Conservation (phyloP, 1,139 yeast genomes). For the Meyerozyma guilliermondii region DNA sequence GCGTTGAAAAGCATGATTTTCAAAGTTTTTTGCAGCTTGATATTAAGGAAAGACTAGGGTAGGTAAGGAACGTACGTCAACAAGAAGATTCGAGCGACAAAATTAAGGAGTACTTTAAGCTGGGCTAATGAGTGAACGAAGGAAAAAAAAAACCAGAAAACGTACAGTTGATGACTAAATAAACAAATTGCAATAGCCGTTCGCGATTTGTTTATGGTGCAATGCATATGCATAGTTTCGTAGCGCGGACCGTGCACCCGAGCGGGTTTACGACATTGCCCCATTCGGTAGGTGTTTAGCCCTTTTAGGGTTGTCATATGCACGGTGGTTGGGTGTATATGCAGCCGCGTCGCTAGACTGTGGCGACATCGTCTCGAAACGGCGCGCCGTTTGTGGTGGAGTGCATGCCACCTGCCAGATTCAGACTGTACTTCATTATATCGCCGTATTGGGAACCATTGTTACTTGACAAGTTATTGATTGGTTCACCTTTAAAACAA, state of each 20-base stretch:
- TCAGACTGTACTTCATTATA: neutral
- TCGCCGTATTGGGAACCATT: neutral
- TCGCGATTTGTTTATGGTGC: neutral
- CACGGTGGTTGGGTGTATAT: neutral
- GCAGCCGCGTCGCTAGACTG: neutral
- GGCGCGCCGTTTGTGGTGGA: neutral
- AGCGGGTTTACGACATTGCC: neutral
- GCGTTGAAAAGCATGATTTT: constrained; percentile 25
- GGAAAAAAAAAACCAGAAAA: neutral
- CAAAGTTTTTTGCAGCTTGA: constrained; percentile 1
- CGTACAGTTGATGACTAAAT: neutral
- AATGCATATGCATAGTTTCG: neutral
- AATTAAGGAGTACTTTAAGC: neutral
- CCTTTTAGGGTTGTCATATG: neutral
- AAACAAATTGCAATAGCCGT: neutral
- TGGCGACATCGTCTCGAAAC: neutral
- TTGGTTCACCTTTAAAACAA: neutral
- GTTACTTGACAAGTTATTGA: neutral
- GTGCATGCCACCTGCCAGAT: neutral
- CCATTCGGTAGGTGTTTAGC: neutral
- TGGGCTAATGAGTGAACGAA: neutral
- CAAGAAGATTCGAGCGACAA: neutral
- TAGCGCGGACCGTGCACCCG: neutral
- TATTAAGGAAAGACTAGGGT: constrained; percentile 24
- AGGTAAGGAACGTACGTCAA: constrained; percentile 8